A percentile compares a stretch with the other conserved stretches of the same genome.
phyloP scores from a whole-genome alignment of 768 basidiomycete species.

The Cytidiella melzeri region DNA sequence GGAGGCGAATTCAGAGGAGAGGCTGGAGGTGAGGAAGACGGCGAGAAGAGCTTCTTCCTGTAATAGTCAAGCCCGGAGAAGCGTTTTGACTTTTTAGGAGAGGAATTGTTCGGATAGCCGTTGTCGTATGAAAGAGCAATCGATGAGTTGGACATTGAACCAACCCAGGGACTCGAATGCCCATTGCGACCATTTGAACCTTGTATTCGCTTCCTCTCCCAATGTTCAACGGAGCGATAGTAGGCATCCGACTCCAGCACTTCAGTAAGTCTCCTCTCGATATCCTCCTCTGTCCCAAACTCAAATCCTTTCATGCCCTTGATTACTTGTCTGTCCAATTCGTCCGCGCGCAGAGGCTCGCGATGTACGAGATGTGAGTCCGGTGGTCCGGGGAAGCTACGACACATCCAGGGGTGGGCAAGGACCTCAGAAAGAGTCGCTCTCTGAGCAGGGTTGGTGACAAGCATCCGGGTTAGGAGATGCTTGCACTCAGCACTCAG shows the following conservation, averaged over 20 bases:
- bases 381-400: conserved; percentile 76
- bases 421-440: conserved; percentile 83
- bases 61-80: conserved; percentile 97
- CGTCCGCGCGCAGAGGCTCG: conserved; percentile 82
- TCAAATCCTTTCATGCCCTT: conserved; percentile 94
- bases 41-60: conserved; percentile 77
- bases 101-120: conserved; percentile 30
- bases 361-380: conserved; percentile 83
- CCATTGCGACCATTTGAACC: conserved; percentile 32
- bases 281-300: conserved; percentile 85
- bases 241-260: conserved; percentile 80
- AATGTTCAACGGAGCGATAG: conserved; percentile 61
- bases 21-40: conserved; percentile 38
- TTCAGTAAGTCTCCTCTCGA: conserved; percentile 63
- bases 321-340: conserved; percentile 83
- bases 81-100: conserved; percentile 63
- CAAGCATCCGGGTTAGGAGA: conserved; percentile 90
- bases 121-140: conserved; percentile 54
- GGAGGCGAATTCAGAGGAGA: conserved; percentile 60
- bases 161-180: conserved; percentile 39
- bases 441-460: conserved; percentile 83
- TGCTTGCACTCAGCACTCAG: conserved; percentile 94
- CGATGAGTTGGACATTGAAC: conserved; percentile 61
- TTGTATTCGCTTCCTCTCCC: conserved; percentile 59
- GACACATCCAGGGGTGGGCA: conserved; percentile 87